Conservation (phyloP, 1,284 basidiomycete species). For the Flammula alnicola region DNA sequence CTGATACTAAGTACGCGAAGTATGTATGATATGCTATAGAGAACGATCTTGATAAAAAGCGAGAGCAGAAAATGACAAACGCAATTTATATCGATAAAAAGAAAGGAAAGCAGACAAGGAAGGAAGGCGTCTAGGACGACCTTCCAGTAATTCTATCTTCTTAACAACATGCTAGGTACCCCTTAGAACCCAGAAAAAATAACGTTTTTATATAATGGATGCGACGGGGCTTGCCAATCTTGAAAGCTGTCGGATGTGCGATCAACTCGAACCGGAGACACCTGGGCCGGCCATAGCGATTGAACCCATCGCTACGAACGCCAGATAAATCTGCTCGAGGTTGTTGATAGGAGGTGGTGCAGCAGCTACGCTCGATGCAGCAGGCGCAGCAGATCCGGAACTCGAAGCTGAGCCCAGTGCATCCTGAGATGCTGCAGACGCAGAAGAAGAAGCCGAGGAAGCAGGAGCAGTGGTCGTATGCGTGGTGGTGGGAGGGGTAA, state of each 20-base stretch:
- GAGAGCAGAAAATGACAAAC: not conserved
- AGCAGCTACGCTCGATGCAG: slow-evolving; percentile 12
- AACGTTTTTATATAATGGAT: not conserved
- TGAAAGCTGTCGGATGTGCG: not conserved
- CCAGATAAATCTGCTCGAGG: slow-evolving; percentile 25
- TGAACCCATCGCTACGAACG: slow-evolving; percentile 22
- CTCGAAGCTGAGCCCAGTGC: too few relatives aligned
- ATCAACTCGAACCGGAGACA: slow-evolving; percentile 1
- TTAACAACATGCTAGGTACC: too few relatives aligned
- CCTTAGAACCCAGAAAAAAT: not conserved
- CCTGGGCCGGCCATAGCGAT: slow-evolving; percentile 17
- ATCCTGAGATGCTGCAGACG: too few relatives aligned
- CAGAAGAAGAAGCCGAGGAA: too few relatives aligned
- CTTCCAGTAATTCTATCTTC: not conserved
- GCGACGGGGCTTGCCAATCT: too few relatives aligned
- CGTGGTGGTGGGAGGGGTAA: slow-evolving; percentile 9
- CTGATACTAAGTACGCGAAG: too few relatives aligned
- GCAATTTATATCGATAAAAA: not conserved
- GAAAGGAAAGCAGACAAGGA: not conserved
- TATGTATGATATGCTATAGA: not conserved
- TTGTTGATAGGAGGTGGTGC: slow-evolving; percentile 22
- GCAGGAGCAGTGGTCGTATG: slow-evolving; percentile 14
- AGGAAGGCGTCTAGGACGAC: not conserved
- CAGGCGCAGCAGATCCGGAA: slow-evolving; percentile 17
- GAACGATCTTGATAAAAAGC: not conserved